These are phyloP conservation scores for Stenogyne calaminthoides DNA, from an alignment of 305 asterid species.

Conservation along the genomic window DNA sequence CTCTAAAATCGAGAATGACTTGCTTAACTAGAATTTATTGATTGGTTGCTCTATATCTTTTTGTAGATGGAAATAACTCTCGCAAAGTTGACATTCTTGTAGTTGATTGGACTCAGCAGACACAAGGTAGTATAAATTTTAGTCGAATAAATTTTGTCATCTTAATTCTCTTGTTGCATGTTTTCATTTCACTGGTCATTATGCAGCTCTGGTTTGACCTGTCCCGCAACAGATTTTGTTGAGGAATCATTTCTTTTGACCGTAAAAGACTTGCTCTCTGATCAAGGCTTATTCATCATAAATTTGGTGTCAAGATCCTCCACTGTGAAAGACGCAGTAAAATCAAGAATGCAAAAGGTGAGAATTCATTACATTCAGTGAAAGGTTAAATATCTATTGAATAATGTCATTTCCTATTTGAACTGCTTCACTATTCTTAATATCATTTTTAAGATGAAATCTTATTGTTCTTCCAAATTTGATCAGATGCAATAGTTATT, in stretches of 20 bases:
- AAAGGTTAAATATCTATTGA: background rate
- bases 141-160: background rate
- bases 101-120: conserved; percentile 92
- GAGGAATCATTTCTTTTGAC: conserved; percentile 75
- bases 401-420: background rate
- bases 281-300: conserved; percentile 74
- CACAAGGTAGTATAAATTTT: conserved; percentile 50
- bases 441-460: background rate
- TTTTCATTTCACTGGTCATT: conserved; percentile 23
- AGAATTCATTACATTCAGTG: conserved; percentile 22
- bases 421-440: background rate
- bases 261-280: conserved; percentile 69
- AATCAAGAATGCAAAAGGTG: conserved; percentile 73
- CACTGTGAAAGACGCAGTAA: conserved; percentile 55
- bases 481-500: background rate
- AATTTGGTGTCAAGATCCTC: conserved; percentile 89
- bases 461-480: background rate
- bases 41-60: conserved; percentile 27
- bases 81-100: conserved; percentile 63
- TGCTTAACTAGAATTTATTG: conserved; percentile 21
- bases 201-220: conserved; percentile 86
- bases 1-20: conserved; percentile 26
- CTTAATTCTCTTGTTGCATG: background rate
- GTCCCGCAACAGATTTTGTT: conserved; percentile 81
- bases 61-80: conserved; percentile 41